Evolutionary conservation across 345 rosid species (phyloP).

Genomic region (Eucalyptus shirleyi): DNA sequence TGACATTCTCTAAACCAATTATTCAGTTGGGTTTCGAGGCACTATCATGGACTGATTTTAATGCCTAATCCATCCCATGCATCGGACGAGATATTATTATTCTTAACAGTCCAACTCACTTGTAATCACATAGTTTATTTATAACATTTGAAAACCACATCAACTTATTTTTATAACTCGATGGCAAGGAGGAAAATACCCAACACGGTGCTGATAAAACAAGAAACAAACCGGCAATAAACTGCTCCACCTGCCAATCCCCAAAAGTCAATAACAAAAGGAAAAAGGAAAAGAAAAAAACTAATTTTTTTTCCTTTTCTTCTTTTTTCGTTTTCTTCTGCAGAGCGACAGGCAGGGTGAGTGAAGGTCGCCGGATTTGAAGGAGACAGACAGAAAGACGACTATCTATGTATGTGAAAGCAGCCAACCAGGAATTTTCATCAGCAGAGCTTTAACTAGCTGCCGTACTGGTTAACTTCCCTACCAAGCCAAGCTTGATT

Average conservation of each 20-base stretch:
- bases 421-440: background rate
- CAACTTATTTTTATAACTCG: background rate
- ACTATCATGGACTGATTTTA: background rate
- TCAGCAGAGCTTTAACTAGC: background rate
- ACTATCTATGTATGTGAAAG: background rate
- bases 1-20: background rate
- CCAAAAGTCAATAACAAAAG: background rate
- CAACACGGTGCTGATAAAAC: background rate
- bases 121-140: background rate
- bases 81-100: background rate
- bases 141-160: background rate
- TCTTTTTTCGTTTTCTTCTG: background rate
- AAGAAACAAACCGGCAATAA: background rate
- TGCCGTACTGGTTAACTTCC: background rate
- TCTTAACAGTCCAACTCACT: background rate
- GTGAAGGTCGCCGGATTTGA: slow-evolving; percentile 24
- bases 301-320: background rate
- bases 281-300: background rate
- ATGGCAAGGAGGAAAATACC: background rate
- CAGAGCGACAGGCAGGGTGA: background rate
- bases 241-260: background rate
- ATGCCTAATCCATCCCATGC: background rate
- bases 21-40: accelerated
- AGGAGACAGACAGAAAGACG: slow-evolving; percentile 12
- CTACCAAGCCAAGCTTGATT: background rate